Percentiles rank a stretch among this genome's conserved stretches.
These are phyloP conservation scores for Russula virescens DNA, from an alignment of 768 basidiomycete genomes.

Conservation along the genomic window DNA sequence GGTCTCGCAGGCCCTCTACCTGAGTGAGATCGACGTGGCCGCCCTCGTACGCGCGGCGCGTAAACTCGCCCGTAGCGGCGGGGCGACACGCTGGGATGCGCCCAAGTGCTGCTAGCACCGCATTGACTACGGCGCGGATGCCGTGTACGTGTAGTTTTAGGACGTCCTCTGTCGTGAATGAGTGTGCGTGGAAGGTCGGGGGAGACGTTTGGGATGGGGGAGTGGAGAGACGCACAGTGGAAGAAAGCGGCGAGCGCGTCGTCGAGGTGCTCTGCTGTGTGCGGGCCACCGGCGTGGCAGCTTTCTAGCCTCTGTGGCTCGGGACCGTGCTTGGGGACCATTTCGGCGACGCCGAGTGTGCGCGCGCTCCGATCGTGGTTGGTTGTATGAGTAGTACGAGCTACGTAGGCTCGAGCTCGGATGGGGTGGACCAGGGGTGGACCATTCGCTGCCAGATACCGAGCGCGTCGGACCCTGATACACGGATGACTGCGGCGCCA, in stretches of 20 bases:
- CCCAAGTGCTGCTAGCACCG: conserved; percentile 61
- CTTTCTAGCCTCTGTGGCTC: conserved; percentile 64
- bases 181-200: too few relatives aligned
- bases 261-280: too few relatives aligned
- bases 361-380: conserved; percentile 14
- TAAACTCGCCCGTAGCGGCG: conserved; percentile 86
- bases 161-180: conserved; percentile 79
- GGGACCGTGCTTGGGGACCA: too few relatives aligned
- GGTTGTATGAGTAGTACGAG: background rate
- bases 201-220: too few relatives aligned
- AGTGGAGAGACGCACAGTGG: conserved; percentile 55
- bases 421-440: conserved; percentile 34
- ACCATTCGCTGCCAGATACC: conserved; percentile 60
- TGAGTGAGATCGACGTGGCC: conserved; percentile 82
- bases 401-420: too few relatives aligned
- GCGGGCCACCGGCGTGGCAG: conserved; percentile 63
- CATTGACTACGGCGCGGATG: conserved; percentile 70
- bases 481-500: conserved; percentile 74
- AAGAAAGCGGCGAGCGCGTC: conserved; percentile 82
- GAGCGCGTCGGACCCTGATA: conserved; percentile 72
- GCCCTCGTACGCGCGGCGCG: too few relatives aligned
- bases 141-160: conserved; percentile 87
- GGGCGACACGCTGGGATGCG: conserved; percentile 60
- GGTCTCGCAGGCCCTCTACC: conserved; percentile 81
- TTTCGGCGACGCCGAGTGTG: background rate